Percentiles rank a stretch among this genome's conserved stretches.
Evolutionary conservation across 2,329 filamentous ascomycete genomes (phyloP).

Genomic region (Xylaria polymorpha): DNA sequence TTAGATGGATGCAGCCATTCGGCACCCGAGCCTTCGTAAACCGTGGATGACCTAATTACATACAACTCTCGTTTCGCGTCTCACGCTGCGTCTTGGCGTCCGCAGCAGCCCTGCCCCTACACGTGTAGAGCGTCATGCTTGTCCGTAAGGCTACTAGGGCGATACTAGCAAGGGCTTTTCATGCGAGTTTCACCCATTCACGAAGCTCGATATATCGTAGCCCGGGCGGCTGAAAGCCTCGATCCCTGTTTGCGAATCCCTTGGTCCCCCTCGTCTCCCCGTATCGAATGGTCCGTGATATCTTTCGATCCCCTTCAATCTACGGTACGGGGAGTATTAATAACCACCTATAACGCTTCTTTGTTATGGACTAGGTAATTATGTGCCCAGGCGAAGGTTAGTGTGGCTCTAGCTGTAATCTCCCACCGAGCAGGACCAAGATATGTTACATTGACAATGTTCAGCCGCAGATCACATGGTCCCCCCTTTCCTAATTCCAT

Average conservation of each 20-base stretch:
- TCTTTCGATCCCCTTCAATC: not conserved
- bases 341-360: not conserved
- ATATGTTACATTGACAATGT: not conserved
- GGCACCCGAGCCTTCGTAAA: conserved; percentile 1
- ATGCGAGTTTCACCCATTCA: conserved; percentile 16
- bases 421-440: conserved; percentile 4
- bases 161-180: not conserved
- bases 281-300: not conserved
- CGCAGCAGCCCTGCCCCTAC: not conserved
- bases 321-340: not conserved
- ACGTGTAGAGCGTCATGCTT: conserved; percentile 24
- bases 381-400: not conserved
- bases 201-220: conserved; percentile 15
- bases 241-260: conserved; percentile 5
- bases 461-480: conserved; percentile 22
- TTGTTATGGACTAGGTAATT: not conserved
- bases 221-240: conserved; percentile 16
- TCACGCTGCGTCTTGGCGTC: conserved; percentile 11
- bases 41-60: conserved; percentile 17
- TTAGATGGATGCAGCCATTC: not conserved
- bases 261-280: not conserved
- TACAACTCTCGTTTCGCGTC: not conserved
- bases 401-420: conserved; percentile 2
- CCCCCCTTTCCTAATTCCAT: conserved; percentile 2
- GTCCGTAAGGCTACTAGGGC: conserved; percentile 26